Percentiles rank a stretch among this genome's conserved stretches.
These are phyloP conservation scores for Termitomyces sp. DNA, from an alignment of 768 basidiomycete species.

Conservation along the genomic window DNA sequence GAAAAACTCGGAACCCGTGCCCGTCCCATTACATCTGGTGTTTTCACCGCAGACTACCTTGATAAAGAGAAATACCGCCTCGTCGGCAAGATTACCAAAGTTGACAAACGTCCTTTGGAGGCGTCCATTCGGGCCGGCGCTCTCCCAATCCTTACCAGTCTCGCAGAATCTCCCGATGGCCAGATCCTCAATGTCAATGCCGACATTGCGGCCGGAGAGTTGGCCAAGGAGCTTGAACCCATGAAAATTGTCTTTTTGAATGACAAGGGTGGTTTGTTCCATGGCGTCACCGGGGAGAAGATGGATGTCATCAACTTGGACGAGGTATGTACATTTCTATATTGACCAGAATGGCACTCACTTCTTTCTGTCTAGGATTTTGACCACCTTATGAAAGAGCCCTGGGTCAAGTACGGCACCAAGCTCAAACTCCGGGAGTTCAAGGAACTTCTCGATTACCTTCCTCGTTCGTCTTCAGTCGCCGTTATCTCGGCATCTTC, in stretches of 20 bases:
- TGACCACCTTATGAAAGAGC: constrained; percentile 92
- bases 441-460: constrained; percentile 97
- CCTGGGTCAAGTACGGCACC: constrained; percentile 99
- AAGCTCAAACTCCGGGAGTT: constrained; percentile 99
- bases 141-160: constrained; percentile 90
- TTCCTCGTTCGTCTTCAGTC: constrained; percentile 96
- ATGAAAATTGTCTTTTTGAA: constrained; percentile 98
- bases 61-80: constrained; percentile 93
- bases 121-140: constrained; percentile 96
- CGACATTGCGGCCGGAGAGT: constrained; percentile 96
- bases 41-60: constrained; percentile 96
- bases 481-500: constrained; percentile 93
- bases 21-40: constrained; percentile 95
- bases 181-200: constrained; percentile 99
- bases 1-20: constrained; percentile 96
- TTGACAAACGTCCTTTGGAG: constrained; percentile 96
- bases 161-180: constrained; percentile 94
- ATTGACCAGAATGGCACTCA: constrained; percentile 1
- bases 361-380: constrained; percentile 65
- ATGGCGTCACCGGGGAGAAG: constrained; percentile 96
- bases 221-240: constrained; percentile 96
- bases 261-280: constrained; percentile 97
- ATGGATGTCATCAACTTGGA: constrained; percentile 96
- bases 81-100: constrained; percentile 91
- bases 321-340: constrained; percentile 54